Percentiles rank a stretch among this genome's conserved stretches.
These are phyloP conservation scores for Coccomyxa sp. DNA, from an alignment of 139 green algal genomes.

Conservation along the genomic window DNA sequence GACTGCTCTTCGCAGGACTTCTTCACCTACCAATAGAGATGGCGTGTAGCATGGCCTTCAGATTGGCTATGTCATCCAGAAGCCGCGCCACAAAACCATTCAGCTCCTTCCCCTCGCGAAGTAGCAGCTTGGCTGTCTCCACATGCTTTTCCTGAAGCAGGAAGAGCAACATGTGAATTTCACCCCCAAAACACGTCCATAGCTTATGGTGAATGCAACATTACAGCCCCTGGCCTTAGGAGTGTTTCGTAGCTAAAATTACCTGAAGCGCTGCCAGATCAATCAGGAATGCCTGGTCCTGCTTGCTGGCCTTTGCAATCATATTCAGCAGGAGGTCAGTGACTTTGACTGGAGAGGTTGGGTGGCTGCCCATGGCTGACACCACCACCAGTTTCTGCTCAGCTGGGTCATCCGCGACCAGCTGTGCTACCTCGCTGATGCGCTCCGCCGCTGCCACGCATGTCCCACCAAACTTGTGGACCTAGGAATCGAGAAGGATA, in stretches of 20 bases:
- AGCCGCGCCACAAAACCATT: conserved; percentile 72
- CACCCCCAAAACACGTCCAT: no score
- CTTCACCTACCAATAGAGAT: conserved; percentile 77
- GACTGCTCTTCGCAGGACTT: not conserved
- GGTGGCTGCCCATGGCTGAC: conserved; percentile 76
- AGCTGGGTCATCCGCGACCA: conserved; percentile 59
- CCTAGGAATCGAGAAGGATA: conserved; percentile 15
- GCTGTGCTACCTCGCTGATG: conserved; percentile 69
- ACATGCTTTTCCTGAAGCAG: conserved; percentile 88
- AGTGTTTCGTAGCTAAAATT: not conserved
- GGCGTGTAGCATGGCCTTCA: conserved; percentile 93
- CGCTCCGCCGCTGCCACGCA: conserved; percentile 87
- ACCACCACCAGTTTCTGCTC: conserved; percentile 72
- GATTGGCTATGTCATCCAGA: conserved; percentile 82
- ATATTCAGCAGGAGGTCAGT: conserved; percentile 93
- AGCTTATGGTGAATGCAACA: not conserved
- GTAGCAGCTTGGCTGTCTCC: conserved; percentile 71
- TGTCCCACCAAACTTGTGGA: conserved; percentile 97
- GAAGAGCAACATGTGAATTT: no score
- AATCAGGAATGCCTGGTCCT: conserved; percentile 74
- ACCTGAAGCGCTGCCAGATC: not conserved
- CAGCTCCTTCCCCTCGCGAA: conserved; percentile 61
- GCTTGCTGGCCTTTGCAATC: conserved; percentile 58
- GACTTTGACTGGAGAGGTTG: conserved; percentile 50
- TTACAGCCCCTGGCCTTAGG: no score